Base-by-base conservation (phyloP, 495 filamentous ascomycete genomes). In the Trypethelium eluteriae region DNA sequence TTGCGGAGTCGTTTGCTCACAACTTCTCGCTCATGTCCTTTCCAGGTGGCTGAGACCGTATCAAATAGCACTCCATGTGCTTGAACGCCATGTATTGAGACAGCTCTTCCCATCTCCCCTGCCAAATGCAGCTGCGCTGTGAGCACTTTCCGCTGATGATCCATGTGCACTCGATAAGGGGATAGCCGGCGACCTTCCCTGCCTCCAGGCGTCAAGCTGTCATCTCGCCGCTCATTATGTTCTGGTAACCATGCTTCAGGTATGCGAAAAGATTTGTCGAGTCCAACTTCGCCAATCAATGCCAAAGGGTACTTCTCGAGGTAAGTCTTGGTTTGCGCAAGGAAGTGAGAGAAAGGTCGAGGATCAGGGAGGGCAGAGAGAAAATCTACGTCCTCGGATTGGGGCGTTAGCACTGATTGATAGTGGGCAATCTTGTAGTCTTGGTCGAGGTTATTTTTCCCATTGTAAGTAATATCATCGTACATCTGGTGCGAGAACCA, bases 401-500 rank as follows among this genome's bases (percentile, higher is more conserved):
- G 68, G 3, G 85, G 83, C 1, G 81, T 82, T 6, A 98, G 80
- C 3, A 95, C 88, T 14, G 76, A 74, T 50, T 77, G 78, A 74
- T 97, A 97, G 73, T 98, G 93, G 1, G 76, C 74, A 66, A 80
- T 75, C 78, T 92, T 89, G n/a, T 74, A 71, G 2, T 75, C 71
- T 3, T 63, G 57, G 68, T 75, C 63, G 2, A 75, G 71, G 59
- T 72, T 70, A 62, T 81, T 76, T 64, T 76, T 79, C n/a, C 77
- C 77, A 34, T 74, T 68, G n/a, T 72, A 69, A 39, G 71, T 72
- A 11, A 72, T 69, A 69, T 91, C 88, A 71, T 92, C 86, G 69
- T 85, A 85, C 65, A 96, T 83, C 68, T 95, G 89, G 74, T 98
- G 82, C 1, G 93, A 94, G 76, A 98, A 98, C 94, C 94, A 98